Conservation (phyloP, 805 yeast species). For the Candida orba region DNA sequence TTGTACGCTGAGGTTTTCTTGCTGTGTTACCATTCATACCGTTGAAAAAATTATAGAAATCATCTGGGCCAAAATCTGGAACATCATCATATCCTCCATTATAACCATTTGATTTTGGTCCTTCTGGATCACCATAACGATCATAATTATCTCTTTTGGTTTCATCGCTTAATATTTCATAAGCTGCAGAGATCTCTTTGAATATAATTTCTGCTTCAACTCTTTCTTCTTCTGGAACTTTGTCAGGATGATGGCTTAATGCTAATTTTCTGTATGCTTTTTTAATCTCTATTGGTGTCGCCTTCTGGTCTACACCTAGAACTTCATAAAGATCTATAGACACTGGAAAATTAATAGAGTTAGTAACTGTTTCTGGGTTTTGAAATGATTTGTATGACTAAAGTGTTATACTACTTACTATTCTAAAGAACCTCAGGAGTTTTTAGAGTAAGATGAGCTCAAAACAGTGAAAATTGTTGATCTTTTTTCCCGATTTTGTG, state of each 20-base stretch:
- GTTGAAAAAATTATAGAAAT: slow-evolving; percentile 66
- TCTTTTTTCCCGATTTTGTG: background rate
- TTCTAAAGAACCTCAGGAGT: background rate
- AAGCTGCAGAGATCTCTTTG: slow-evolving; percentile 81
- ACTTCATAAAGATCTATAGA: slow-evolving; percentile 43
- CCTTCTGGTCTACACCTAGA: slow-evolving; percentile 60
- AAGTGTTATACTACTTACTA: background rate
- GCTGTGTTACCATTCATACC: slow-evolving; percentile 20
- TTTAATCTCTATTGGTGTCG: slow-evolving; percentile 66
- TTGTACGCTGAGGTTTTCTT: slow-evolving; percentile 10
- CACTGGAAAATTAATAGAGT: background rate
- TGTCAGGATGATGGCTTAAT: slow-evolving; percentile 82
- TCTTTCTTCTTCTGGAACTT: slow-evolving; percentile 60
- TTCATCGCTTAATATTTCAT: slow-evolving; percentile 74
- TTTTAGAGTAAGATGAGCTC: background rate
- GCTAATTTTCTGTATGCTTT: slow-evolving; percentile 84
- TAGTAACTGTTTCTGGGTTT: no score
- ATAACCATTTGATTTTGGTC: slow-evolving; percentile 20
- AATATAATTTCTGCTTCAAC: slow-evolving; percentile 69
- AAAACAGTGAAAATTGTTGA: background rate
- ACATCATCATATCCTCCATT: slow-evolving; percentile 36
- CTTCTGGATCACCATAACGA: slow-evolving; percentile 39
- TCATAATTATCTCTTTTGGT: slow-evolving; percentile 53
- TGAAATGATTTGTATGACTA: no score
- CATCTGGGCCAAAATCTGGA: slow-evolving; percentile 56